phyloP scores from a whole-genome alignment of 768 basidiomycete genomes.

The Boletus edulis region DNA sequence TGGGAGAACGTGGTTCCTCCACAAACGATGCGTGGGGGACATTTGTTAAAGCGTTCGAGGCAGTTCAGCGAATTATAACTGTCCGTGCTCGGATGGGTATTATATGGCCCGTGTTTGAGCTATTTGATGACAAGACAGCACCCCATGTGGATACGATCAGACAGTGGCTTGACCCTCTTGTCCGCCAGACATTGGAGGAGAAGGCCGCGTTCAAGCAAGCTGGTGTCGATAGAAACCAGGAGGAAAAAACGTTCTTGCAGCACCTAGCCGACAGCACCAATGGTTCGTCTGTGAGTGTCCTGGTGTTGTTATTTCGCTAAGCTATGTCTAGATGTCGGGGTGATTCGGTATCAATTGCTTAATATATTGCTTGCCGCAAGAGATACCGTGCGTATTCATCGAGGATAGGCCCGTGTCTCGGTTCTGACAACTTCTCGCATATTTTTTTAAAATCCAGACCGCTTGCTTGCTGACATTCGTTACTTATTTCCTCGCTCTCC shows the following conservation, averaged over 20 bases:
- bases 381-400: conserved; percentile 58
- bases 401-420: not conserved
- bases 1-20: conserved; percentile 59
- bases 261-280: conserved; percentile 66
- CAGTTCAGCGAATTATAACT: conserved; percentile 36
- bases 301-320: conserved; percentile 3
- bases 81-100: conserved; percentile 35
- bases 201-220: conserved; percentile 38
- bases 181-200: conserved; percentile 48
- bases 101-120: conserved; percentile 43
- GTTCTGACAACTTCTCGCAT: not conserved
- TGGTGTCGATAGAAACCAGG: conserved; percentile 38
- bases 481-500: conserved; percentile 65
- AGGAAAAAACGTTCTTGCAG: conserved; percentile 63
- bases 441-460: conserved; percentile 48
- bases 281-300: conserved; percentile 37
- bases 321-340: conserved; percentile 46
- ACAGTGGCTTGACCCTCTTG: conserved; percentile 60
- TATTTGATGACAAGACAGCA: conserved; percentile 37
- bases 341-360: conserved; percentile 75
- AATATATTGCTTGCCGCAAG: conserved; percentile 75
- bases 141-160: conserved; percentile 36
- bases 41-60: conserved; percentile 45
- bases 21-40: conserved; percentile 61
- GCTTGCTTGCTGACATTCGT: conserved; percentile 66